A percentile compares a stretch with the other conserved stretches of the same genome.
Evolutionary conservation across 345 rosid species (phyloP).

Genomic region (Gossypium bickii): DNA sequence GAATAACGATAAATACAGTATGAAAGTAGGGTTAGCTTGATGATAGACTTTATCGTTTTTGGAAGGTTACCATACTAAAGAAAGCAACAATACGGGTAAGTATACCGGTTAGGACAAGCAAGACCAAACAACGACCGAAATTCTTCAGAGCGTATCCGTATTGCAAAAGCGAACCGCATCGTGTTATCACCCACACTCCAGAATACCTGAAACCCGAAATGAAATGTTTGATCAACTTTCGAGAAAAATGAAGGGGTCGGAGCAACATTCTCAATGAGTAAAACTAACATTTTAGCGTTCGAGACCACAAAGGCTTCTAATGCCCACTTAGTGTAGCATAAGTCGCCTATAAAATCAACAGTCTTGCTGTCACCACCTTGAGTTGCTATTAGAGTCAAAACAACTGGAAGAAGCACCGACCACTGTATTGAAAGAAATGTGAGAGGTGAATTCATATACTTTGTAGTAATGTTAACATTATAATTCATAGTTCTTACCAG

Average conservation of each 20-base stretch:
- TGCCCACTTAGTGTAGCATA: constrained; percentile 93
- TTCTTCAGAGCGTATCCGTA: constrained; percentile 63
- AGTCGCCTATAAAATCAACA: constrained; percentile 34
- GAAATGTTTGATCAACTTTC: background rate
- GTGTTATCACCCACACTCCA: constrained; percentile 95
- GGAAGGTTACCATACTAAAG: constrained; percentile 57
- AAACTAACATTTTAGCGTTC: constrained; percentile 73
- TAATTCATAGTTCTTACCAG: constrained; percentile 48
- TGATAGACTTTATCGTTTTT: constrained; percentile 39
- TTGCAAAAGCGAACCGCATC: constrained; percentile 73
- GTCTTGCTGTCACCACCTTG: constrained; percentile 29
- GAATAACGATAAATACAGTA: background rate
- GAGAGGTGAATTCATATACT: background rate
- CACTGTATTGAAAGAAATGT: constrained; percentile 44
- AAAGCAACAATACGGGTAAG: constrained; percentile 55
- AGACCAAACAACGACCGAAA: constrained; percentile 50
- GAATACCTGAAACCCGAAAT: constrained; percentile 46
- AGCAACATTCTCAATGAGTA: background rate
- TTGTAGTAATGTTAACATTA: background rate
- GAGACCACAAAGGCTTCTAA: constrained; percentile 90
- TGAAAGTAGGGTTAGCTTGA: background rate
- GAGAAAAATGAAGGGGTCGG: background rate
- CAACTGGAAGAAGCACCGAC: constrained; percentile 97
- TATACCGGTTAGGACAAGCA: no score
- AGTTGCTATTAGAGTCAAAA: constrained; percentile 83